Percentiles rank a stretch among this genome's conserved stretches.
Evolutionary conservation across 306 rosid genomes (phyloP).

Genomic region (Dalbergia cultrata): DNA sequence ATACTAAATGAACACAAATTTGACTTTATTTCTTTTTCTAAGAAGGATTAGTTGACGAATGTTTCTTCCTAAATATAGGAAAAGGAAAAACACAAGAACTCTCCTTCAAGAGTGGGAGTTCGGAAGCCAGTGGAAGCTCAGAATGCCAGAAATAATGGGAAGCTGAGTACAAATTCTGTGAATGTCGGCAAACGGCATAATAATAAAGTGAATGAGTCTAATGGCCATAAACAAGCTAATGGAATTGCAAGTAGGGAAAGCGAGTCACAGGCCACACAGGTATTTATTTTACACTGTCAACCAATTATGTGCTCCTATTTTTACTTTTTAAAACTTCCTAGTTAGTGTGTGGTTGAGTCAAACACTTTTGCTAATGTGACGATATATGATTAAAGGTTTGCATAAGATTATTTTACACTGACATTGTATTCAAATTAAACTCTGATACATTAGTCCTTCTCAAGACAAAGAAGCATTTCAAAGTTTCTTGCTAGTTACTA

Average conservation of each 20-base stretch:
- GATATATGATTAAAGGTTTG: too few relatives aligned
- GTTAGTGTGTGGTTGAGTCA: too few relatives aligned
- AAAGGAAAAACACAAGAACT: slow-evolving; percentile 56
- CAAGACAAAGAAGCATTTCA: slow-evolving; percentile 19
- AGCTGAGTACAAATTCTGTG: slow-evolving; percentile 45
- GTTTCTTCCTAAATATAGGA: slow-evolving; percentile 52
- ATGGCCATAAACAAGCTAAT: slow-evolving; percentile 48
- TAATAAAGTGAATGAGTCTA: slow-evolving; percentile 50
- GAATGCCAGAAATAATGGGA: slow-evolving; percentile 52
- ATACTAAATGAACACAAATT: neutral
- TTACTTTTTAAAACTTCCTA: too few relatives aligned
- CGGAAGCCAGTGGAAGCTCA: slow-evolving; percentile 55
- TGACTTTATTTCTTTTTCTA: neutral
- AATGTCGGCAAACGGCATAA: slow-evolving; percentile 33
- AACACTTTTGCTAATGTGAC: too few relatives aligned
- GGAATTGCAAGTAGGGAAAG: slow-evolving; percentile 52
- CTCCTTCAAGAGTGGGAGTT: slow-evolving; percentile 44
- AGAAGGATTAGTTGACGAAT: slow-evolving; percentile 29
- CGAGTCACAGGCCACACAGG: slow-evolving; percentile 68
- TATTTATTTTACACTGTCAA: neutral
- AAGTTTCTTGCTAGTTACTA: neutral
- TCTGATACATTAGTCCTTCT: neutral
- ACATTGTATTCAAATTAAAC: too few relatives aligned
- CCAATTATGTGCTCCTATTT: too few relatives aligned
- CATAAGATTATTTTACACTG: too few relatives aligned